Conservation (phyloP, 768 basidiomycete species). For the Gymnopilus junonius region DNA sequence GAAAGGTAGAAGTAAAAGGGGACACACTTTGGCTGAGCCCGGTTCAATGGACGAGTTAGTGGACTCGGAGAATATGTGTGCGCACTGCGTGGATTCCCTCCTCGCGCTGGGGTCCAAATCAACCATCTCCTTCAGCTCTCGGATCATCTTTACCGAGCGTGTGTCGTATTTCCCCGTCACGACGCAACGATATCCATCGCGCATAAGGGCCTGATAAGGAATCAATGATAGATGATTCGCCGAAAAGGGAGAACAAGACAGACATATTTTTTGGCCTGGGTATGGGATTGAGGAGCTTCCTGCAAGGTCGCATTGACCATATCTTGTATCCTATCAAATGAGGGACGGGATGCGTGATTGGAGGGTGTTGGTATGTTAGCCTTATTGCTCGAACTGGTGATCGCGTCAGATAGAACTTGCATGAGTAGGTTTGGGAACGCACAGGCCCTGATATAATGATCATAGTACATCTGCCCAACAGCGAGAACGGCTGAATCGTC, state of each 20-base stretch:
- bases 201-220: constrained; percentile 35
- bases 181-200: constrained; percentile 40
- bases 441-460: constrained; percentile 33
- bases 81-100: constrained; percentile 18
- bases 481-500: constrained; percentile 18
- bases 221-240: background rate
- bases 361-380: constrained; percentile 21
- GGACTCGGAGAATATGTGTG: constrained; percentile 33
- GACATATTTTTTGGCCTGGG: constrained; percentile 17
- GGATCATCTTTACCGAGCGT: background rate
- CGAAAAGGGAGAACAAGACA: background rate
- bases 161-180: constrained; percentile 33
- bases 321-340: constrained; percentile 26
- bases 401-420: constrained; percentile 11
- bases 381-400: constrained; percentile 21
- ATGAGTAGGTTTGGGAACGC: constrained; percentile 16
- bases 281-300: constrained; percentile 20
- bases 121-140: constrained; percentile 14
- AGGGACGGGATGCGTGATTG: constrained; percentile 24
- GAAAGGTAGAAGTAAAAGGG: background rate
- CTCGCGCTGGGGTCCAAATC: background rate
- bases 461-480: constrained; percentile 29
- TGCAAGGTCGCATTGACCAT: constrained; percentile 23
- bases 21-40: constrained; percentile 23
- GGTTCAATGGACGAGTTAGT: constrained; percentile 21